Conservation (phyloP, 495 filamentous ascomycete genomes). For the Schizothecium vesticola region DNA sequence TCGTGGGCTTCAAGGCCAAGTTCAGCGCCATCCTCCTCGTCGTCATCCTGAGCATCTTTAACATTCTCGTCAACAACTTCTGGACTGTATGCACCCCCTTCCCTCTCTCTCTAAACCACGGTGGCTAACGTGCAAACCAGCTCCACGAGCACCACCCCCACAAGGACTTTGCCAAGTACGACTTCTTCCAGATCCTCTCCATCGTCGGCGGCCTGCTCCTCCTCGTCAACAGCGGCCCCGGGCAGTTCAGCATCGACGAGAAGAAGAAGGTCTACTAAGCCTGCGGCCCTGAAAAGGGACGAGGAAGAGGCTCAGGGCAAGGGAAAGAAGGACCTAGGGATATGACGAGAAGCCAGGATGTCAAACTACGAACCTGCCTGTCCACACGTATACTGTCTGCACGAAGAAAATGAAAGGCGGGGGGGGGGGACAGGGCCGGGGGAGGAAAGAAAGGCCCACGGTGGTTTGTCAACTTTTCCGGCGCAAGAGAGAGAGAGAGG, state of each 20-base stretch:
- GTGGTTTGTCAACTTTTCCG: neutral
- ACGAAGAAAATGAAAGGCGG: neutral
- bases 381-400: neutral
- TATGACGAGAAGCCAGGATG: neutral
- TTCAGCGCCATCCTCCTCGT: constrained; percentile 93
- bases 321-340: neutral
- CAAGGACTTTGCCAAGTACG: constrained; percentile 99
- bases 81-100: constrained; percentile 67
- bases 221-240: constrained; percentile 96
- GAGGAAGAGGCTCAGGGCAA: neutral
- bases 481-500: neutral
- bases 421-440: neutral
- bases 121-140: constrained; percentile 41
- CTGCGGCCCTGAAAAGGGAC: neutral
- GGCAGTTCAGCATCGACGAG: constrained; percentile 96
- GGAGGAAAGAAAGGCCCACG: neutral
- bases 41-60: constrained; percentile 92
- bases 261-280: constrained; percentile 99
- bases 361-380: neutral
- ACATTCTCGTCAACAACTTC: constrained; percentile 98
- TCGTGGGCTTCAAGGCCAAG: constrained; percentile 99
- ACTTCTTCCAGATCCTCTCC: constrained; percentile 99
- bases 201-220: constrained; percentile 95
- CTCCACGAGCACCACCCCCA: constrained; percentile 97
- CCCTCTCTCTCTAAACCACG: neutral